A percentile compares a stretch with the other conserved stretches of the same genome.
phyloP scores from a whole-genome alignment of 805 yeast species.

The Myxozyma kluyveri region DNA sequence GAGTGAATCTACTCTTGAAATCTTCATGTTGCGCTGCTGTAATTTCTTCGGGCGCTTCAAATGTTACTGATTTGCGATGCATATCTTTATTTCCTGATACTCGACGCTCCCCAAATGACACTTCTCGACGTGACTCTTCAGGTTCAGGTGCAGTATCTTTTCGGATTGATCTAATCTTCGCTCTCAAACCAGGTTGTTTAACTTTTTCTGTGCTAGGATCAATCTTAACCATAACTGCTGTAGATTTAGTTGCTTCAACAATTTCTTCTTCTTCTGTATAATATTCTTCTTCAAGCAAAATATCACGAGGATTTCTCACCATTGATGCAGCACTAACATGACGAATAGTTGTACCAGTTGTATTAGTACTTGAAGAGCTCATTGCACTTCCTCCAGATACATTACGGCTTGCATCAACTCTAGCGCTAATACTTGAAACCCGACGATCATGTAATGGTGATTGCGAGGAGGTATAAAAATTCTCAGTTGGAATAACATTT shows the following conservation, averaged over 20 bases:
- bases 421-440: too few relatives aligned
- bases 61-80: neutral
- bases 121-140: too few relatives aligned
- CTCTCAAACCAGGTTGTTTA: neutral
- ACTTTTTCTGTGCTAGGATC: neutral
- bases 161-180: neutral
- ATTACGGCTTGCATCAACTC: slow-evolving; percentile 5
- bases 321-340: neutral
- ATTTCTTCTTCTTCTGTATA: too few relatives aligned
- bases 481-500: slow-evolving; percentile 7
- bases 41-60: neutral
- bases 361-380: slow-evolving; percentile 13
- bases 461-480: slow-evolving; percentile 7
- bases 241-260: neutral
- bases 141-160: neutral
- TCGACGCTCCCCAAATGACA: too few relatives aligned
- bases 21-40: neutral
- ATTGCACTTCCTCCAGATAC: slow-evolving; percentile 12
- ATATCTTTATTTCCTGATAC: too few relatives aligned
- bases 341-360: slow-evolving; percentile 13
- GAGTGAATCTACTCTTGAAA: neutral
- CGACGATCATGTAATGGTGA: neutral
- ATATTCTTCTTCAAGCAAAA: neutral
- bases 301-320: neutral
- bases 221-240: too few relatives aligned